Conservation (phyloP, 192 early-diverging fungal species). For the Coemansia sp. region DNA sequence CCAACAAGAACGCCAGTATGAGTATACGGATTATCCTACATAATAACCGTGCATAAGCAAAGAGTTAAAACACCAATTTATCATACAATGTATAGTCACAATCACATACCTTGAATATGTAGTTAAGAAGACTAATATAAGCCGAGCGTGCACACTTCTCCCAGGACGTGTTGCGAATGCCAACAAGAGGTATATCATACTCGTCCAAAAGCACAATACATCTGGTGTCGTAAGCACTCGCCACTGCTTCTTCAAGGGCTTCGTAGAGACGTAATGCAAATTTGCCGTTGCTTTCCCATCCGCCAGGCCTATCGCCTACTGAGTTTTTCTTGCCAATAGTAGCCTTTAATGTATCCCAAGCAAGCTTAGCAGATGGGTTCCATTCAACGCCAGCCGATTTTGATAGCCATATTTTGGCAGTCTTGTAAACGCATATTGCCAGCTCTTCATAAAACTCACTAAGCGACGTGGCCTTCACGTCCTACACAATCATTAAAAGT, state of each 20-base stretch:
- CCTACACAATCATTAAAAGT: neutral
- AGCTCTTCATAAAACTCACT: neutral
- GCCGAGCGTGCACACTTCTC: neutral
- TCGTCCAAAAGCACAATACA: slow-evolving; percentile 17
- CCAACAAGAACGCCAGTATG: slow-evolving; percentile 7
- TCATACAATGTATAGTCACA: too few species aligned
- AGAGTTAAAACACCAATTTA: neutral
- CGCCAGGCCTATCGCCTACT: neutral
- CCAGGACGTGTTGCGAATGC: slow-evolving; percentile 4
- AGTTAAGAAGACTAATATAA: slow-evolving; percentile 1
- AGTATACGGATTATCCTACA: slow-evolving; percentile 9
- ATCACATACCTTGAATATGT: slow-evolving; percentile 21
- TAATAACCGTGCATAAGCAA: neutral
- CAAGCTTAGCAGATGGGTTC: neutral
- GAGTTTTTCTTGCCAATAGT: neutral
- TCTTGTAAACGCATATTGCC: neutral
- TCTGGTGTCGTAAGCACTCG: neutral
- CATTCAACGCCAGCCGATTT: neutral
- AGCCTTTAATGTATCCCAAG: neutral
- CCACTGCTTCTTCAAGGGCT: neutral
- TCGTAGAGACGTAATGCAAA: neutral
- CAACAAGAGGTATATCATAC: slow-evolving; percentile 7
- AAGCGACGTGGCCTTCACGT: neutral
- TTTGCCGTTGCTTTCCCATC: neutral
- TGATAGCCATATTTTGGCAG: neutral